Conservation (phyloP, 192 early-diverging fungal species). For the Coemansia sp. region DNA sequence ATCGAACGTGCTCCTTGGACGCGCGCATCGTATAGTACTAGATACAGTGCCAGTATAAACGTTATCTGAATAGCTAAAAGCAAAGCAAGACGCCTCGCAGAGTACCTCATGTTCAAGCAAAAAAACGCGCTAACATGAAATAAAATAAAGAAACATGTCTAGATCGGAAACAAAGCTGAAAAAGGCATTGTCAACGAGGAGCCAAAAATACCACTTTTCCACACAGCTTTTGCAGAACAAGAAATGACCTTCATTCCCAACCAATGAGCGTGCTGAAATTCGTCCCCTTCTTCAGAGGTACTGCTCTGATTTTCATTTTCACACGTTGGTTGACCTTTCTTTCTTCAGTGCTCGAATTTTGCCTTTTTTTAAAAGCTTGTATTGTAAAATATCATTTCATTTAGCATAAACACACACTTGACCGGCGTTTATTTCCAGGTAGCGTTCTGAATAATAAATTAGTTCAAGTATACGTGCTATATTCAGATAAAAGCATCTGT, state of each 20-base stretch:
- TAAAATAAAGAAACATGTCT: background rate
- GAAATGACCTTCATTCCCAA: no score
- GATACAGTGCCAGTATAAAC: slow-evolving; percentile 13
- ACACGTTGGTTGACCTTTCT: no score
- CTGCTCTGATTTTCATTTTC: no score
- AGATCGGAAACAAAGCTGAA: background rate
- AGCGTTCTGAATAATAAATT: background rate
- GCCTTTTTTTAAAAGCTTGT: no score
- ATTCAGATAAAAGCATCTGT: background rate
- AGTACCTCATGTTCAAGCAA: slow-evolving; percentile 22
- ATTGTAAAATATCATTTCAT: background rate
- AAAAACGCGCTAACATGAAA: background rate
- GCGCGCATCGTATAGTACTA: slow-evolving; percentile 9
- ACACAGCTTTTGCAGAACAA: no score
- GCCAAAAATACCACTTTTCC: no score
- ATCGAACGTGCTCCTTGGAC: slow-evolving; percentile 16
- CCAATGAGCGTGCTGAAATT: no score
- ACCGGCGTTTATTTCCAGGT: background rate
- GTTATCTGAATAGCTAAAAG: slow-evolving; percentile 8
- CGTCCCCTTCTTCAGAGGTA: no score
- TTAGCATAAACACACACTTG: background rate
- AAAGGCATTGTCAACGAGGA: no score
- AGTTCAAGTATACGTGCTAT: background rate
- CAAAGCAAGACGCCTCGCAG: slow-evolving; percentile 32
- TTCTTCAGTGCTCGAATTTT: no score